Conservation (phyloP, 371 early-diverging fungal species). For the Amoeboaphelidium protococcarum region DNA sequence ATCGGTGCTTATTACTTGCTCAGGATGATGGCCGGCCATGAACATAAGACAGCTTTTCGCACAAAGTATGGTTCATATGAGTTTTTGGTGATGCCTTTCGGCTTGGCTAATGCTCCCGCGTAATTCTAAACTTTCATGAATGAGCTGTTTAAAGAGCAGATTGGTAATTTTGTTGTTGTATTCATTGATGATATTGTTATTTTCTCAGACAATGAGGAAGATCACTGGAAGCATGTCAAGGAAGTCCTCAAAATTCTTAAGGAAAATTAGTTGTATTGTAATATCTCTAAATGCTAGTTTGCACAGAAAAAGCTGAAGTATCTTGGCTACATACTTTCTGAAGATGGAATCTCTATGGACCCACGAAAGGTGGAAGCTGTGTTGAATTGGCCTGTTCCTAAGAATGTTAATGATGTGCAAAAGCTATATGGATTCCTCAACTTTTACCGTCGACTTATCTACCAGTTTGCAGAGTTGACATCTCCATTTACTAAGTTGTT, state of each 20-base stretch:
- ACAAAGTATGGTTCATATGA: slow-evolving; percentile 14
- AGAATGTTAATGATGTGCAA: slow-evolving; percentile 11
- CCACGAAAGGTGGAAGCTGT: slow-evolving; percentile 11
- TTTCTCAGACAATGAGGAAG: slow-evolving; percentile 14
- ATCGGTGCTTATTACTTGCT: slow-evolving; percentile 15
- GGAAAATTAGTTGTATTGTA: slow-evolving; percentile 11
- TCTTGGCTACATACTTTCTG: slow-evolving; percentile 14
- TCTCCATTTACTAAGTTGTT: slow-evolving; percentile 13
- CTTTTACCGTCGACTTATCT: slow-evolving; percentile 21
- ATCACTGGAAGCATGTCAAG: slow-evolving; percentile 15
- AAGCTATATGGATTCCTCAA: slow-evolving; percentile 22
- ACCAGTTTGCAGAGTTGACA: slow-evolving; percentile 12
- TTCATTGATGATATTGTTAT: slow-evolving; percentile 31
- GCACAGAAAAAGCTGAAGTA: slow-evolving; percentile 8
- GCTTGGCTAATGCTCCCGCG: slow-evolving; percentile 14
- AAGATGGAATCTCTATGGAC: slow-evolving; percentile 9
- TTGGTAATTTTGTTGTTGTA: slow-evolving; percentile 13
- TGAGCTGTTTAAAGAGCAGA: slow-evolving; percentile 8
- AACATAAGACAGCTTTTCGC: slow-evolving; percentile 6
- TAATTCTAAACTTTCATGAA: slow-evolving; percentile 19
- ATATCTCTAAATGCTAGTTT: slow-evolving; percentile 25
- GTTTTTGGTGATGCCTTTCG: slow-evolving; percentile 22
- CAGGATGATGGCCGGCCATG: slow-evolving; percentile 4
- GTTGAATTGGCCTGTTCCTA: slow-evolving; percentile 10
- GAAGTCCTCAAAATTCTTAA: slow-evolving; percentile 10